Conservation (phyloP, 78 protist genomes). For the Tieghemostelium lacteum region DNA sequence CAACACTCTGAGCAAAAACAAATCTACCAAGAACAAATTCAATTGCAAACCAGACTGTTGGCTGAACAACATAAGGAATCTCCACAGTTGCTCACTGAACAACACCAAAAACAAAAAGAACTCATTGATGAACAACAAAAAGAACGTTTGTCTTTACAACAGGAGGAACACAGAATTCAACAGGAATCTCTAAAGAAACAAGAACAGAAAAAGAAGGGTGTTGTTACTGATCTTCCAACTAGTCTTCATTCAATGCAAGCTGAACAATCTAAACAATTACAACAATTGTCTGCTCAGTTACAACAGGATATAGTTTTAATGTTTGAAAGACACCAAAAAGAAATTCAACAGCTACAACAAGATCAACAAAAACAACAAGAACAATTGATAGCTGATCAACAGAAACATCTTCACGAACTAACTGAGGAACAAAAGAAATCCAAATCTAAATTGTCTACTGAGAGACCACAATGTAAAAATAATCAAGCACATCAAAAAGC, state of each 20-base stretch:
- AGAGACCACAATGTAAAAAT: conserved; percentile 38
- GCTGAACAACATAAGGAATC: conserved; percentile 59
- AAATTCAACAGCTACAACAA: background rate
- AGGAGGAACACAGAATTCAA: conserved; percentile 75
- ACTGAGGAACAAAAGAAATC: conserved; percentile 70
- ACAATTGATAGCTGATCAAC: conserved; percentile 42
- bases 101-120: conserved; percentile 60
- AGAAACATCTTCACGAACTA: conserved; percentile 45
- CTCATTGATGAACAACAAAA: conserved; percentile 65
- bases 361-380: conserved; percentile 18
- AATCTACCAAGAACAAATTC: conserved; percentile 60
- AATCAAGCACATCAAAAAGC: conserved; percentile 36
- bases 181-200: conserved; percentile 66
- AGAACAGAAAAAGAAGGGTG: conserved; percentile 67
- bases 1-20: conserved; percentile 68
- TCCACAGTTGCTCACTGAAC: conserved; percentile 39
- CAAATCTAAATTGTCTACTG: conserved; percentile 26
- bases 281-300: conserved; percentile 40
- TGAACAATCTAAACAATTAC: conserved; percentile 70
- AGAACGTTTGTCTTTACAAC: conserved; percentile 41
- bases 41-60: conserved; percentile 31
- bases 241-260: conserved; percentile 49
- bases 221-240: conserved; percentile 41
- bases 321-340: conserved; percentile 61
- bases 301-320: conserved; percentile 39